These are phyloP conservation scores for Cyberlindnera amylophila DNA, from an alignment of 805 yeast species.

Conservation along the genomic window DNA sequence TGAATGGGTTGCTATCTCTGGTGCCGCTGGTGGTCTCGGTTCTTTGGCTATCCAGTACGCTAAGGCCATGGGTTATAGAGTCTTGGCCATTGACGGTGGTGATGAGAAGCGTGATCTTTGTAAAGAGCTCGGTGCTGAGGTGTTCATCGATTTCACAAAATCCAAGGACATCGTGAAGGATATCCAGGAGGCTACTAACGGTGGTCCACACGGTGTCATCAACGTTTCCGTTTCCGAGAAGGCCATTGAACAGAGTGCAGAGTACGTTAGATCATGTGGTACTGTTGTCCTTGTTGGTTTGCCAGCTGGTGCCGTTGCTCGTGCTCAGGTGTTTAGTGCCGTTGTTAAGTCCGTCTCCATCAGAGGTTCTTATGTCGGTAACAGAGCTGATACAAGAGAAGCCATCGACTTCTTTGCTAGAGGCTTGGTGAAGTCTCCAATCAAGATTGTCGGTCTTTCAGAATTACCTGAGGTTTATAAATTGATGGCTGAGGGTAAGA, in stretches of 20 bases:
- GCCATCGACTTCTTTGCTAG: conserved; percentile 65
- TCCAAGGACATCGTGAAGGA: conserved; percentile 48
- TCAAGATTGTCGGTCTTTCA: conserved; percentile 52
- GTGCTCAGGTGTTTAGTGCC: conserved; percentile 43
- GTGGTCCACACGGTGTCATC: conserved; percentile 65
- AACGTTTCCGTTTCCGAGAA: conserved; percentile 54
- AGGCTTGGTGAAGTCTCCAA: conserved; percentile 62
- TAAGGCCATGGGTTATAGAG: conserved; percentile 69
- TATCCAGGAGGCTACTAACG: conserved; percentile 44
- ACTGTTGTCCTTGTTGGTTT: conserved; percentile 61
- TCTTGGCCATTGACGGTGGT: conserved; percentile 72
- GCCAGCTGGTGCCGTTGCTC: conserved; percentile 48
- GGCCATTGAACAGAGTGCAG: conserved; percentile 45
- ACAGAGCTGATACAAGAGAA: conserved; percentile 45
- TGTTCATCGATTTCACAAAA: conserved; percentile 51
- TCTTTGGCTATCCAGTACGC: conserved; percentile 74
- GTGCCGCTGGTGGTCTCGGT: conserved; percentile 84
- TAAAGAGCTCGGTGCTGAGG: conserved; percentile 59
- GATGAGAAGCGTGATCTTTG: conserved; percentile 55
- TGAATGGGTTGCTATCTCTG: conserved; percentile 71
- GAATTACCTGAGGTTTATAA: conserved; percentile 50
- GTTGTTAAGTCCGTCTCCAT: conserved; percentile 46
- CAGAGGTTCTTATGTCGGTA: conserved; percentile 33
- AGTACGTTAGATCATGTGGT: conserved; percentile 57
- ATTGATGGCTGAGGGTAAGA: conserved; percentile 52